Evolutionary conservation across 2,329 filamentous ascomycete genomes (phyloP), one percentile per base, ranked within the genome.

Genomic region (Sclerotinia glacialis): DNA sequence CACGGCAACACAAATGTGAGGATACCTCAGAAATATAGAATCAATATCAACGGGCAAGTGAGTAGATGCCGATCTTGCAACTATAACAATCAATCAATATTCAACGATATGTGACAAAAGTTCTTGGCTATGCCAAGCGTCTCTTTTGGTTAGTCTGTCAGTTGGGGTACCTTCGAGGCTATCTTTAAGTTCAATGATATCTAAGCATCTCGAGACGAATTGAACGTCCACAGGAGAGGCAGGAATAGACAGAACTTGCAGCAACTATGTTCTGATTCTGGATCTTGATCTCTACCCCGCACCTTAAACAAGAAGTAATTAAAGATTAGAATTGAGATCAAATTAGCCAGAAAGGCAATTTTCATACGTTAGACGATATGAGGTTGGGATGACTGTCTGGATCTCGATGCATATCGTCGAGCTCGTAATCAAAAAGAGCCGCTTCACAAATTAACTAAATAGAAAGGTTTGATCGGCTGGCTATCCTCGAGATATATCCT

Each of bases 121-220:
- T 34, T 28, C 56, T 59, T 59, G 42, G 56, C 56, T 4, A 31
- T 31, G 56, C 56, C 56, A 60, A 60, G 56, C 4, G 37, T 11
- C 21, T 34, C 28, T 21, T 23, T 28, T 37, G 18, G 28, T 49
- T 47, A 49, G 26, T 34, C 18, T n/a, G 12, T 0, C 16, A 26
- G 8, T 31, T 58, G n/a, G n/a, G 21, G 14, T 1, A 23, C 11
- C 12, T 47, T 23, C 21, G 12, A 34, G 8, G n/a, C 1, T 37
- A 54, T 1, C 28, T 7, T 5, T 47, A 16, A 49, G 12, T 23
- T 11, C 21, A n/a, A 18, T 37, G 16, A 34, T 9, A 4, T 26
- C 42, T n/a, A n/a, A 46, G 28, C 3, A 1, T 26, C 18, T 46
- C 12, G 5, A 23, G 9, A 18, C 28, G 31, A n/a, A 18, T 21